A percentile compares a stretch with the other conserved stretches of the same genome.
phyloP scores from a whole-genome alignment of 2,329 filamentous ascomycete genomes.

The Plenodomus lindquistii region DNA sequence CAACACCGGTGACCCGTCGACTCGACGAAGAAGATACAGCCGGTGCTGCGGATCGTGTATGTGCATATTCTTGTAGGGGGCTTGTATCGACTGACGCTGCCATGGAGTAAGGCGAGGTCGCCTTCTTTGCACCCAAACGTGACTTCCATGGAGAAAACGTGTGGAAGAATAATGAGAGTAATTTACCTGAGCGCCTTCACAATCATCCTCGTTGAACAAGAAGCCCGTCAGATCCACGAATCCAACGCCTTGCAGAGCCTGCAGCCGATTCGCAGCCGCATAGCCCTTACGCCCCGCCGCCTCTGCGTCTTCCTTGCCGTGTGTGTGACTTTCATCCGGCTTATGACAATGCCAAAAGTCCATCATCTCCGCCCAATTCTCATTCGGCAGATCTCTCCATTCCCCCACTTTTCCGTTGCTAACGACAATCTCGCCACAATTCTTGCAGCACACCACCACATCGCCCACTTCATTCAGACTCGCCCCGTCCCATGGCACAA shows the following conservation, averaged over 20 bases:
- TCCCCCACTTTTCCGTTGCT: conserved; percentile 34
- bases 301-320: conserved; percentile 49
- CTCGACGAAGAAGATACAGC: conserved; percentile 33
- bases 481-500: conserved; percentile 51
- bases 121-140: conserved; percentile 59
- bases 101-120: conserved; percentile 52
- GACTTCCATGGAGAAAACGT: not conserved
- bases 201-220: conserved; percentile 70
- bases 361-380: conserved; percentile 99
- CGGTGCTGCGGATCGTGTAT: conserved; percentile 25
- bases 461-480: conserved; percentile 28
- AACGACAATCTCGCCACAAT: conserved; percentile 26
- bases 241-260: conserved; percentile 67
- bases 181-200: conserved; percentile 54
- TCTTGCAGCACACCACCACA: conserved; percentile 32
- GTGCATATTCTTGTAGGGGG: conserved; percentile 55
- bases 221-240: conserved; percentile 83
- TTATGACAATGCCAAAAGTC: conserved; percentile 99
- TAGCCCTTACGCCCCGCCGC: conserved; percentile 64
- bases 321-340: conserved; percentile 66
- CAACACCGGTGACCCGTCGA: conserved; percentile 34
- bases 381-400: conserved; percentile 94
- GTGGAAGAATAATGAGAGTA: not conserved
- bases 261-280: conserved; percentile 76
- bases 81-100: conserved; percentile 61